Percentiles rank a stretch among this genome's conserved stretches.
These are phyloP conservation scores for Ustilago shanxiensis DNA, from an alignment of 1,284 basidiomycete genomes.

Conservation along the genomic window DNA sequence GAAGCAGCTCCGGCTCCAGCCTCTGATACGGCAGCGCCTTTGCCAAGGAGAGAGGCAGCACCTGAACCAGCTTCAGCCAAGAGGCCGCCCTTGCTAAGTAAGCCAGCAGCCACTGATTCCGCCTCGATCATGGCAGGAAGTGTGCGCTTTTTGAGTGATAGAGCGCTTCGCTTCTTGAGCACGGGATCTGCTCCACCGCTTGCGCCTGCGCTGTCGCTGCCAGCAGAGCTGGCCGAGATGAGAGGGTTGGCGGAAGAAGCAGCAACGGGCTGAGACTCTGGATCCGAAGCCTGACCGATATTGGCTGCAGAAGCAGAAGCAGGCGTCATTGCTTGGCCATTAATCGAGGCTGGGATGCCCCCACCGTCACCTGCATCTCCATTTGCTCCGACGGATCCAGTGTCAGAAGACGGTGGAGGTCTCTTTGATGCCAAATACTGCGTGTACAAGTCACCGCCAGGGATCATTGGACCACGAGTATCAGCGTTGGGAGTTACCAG, in stretches of 20 bases:
- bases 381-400: neutral
- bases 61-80: constrained; percentile 1
- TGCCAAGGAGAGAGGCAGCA: neutral
- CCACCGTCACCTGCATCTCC: neutral
- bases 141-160: constrained; percentile 9
- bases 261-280: neutral
- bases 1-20: neutral
- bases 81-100: neutral
- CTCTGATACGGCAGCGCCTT: neutral
- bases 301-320: neutral
- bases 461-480: constrained; percentile 25
- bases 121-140: neutral
- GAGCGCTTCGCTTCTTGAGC: constrained; percentile 22
- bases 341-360: neutral
- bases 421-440: constrained; percentile 26
- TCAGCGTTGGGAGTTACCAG: constrained; percentile 29
- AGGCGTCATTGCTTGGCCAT: neutral
- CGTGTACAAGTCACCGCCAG: constrained; percentile 37
- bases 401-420: neutral
- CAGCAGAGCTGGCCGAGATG: neutral
- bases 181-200: constrained; percentile 9
- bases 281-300: neutral
- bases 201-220: neutral
- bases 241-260: neutral
- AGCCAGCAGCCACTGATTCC: neutral